These are phyloP conservation scores for Manihot esculenta DNA, from an alignment of 441 rosid genomes.

Conservation along the genomic window DNA sequence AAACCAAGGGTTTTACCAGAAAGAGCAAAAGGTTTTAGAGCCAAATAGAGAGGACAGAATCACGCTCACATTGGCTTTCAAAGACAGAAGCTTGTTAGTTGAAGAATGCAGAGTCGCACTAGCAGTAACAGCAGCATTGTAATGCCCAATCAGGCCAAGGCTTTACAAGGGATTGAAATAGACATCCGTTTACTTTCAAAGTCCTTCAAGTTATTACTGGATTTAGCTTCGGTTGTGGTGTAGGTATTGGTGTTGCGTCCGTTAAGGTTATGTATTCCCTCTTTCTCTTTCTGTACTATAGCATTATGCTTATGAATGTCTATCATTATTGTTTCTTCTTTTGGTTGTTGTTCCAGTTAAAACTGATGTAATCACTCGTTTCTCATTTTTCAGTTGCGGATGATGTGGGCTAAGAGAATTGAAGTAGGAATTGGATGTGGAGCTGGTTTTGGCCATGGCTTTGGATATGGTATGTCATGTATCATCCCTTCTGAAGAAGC, in stretches of 20 bases:
- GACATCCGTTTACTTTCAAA: too few species aligned
- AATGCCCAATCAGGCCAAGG: constrained; percentile 40
- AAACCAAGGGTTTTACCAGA: too few species aligned
- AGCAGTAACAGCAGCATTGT: constrained; percentile 30
- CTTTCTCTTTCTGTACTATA: neutral
- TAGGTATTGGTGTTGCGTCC: constrained; percentile 92
- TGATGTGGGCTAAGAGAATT: constrained; percentile 73
- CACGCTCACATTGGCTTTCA: too few species aligned
- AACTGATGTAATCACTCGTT: constrained; percentile 7
- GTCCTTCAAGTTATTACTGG: constrained; percentile 85
- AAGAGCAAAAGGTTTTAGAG: too few species aligned
- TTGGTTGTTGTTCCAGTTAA: constrained; percentile 3
- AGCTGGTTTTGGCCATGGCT: constrained; percentile 92
- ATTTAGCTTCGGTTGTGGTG: constrained; percentile 75
- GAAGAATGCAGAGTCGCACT: constrained; percentile 46
- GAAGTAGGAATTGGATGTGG: constrained; percentile 91
- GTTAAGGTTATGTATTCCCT: constrained; percentile 56
- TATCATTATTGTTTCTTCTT: neutral
- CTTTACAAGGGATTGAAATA: too few species aligned
- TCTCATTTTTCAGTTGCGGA: constrained; percentile 54
- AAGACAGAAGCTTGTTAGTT: constrained; percentile 18
- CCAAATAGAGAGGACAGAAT: too few species aligned
- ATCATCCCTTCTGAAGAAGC: constrained; percentile 2
- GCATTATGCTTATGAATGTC: neutral
- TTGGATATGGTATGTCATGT: constrained; percentile 74